phyloP scores from a whole-genome alignment of 1,284 basidiomycete genomes.

The Xerocomus nothofagi region DNA sequence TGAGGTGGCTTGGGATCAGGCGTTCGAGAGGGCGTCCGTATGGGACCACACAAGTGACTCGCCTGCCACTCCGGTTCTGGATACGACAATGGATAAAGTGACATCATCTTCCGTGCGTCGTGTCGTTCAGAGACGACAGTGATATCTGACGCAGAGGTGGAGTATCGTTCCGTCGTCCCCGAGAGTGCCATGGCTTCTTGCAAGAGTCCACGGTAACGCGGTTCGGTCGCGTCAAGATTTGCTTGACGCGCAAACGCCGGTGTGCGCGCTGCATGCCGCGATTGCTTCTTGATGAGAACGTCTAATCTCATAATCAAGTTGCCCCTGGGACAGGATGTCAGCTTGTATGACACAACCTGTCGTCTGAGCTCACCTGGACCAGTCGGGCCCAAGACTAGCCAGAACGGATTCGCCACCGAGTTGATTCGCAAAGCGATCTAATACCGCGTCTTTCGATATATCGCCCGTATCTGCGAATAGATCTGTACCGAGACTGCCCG shows the following conservation, averaged over 20 bases:
- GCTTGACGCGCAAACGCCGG: background rate
- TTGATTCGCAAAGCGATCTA: conserved; percentile 50
- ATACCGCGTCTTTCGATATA: conserved; percentile 53
- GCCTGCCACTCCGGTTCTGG: conserved; percentile 48
- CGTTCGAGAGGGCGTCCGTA: conserved; percentile 57
- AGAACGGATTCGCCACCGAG: conserved; percentile 46
- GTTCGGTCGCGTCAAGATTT: conserved; percentile 29
- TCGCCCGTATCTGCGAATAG: conserved; percentile 49
- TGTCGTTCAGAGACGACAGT: conserved; percentile 7
- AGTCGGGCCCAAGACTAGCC: conserved; percentile 43
- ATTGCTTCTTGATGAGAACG: conserved; percentile 64
- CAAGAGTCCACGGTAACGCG: conserved; percentile 57
- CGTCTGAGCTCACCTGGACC: conserved; percentile 48
- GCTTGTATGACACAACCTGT: background rate
- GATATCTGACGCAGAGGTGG: conserved; percentile 11
- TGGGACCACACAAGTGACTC: conserved; percentile 49
- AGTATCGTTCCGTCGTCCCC: conserved; percentile 5
- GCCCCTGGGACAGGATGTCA: conserved; percentile 40
- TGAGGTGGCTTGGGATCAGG: conserved; percentile 43
- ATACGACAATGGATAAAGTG: conserved; percentile 46
- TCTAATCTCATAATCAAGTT: conserved; percentile 52
- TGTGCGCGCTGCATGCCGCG: conserved; percentile 46
- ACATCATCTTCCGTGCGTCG: background rate
- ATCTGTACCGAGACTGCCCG: conserved; percentile 31
- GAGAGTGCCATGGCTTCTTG: conserved; percentile 49